Conservation (phyloP, 225 moss, liverwort and hornwort species). For the Thuidium tamariscinum region DNA sequence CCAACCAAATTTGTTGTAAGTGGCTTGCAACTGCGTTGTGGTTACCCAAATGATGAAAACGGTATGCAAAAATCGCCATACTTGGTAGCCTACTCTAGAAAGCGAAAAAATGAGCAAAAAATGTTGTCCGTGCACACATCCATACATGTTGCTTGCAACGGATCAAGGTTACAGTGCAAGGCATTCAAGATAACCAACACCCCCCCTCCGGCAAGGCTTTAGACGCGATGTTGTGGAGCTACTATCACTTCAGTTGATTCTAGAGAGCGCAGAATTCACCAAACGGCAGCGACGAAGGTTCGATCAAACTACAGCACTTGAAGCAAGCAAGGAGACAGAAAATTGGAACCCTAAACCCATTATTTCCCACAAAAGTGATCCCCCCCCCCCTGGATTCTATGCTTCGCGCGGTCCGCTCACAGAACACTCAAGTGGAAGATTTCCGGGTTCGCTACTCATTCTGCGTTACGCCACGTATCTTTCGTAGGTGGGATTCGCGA, state of each 20-base stretch:
- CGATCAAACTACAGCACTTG: background rate
- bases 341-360: background rate
- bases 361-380: too few relatives aligned
- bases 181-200: background rate
- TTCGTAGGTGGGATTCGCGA: background rate
- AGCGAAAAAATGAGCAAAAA: background rate
- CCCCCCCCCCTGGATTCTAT: background rate
- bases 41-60: background rate
- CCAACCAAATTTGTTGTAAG: background rate
- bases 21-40: background rate
- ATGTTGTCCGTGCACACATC: background rate
- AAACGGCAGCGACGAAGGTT: background rate
- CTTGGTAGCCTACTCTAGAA: background rate
- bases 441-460: background rate
- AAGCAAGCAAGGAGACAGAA: background rate
- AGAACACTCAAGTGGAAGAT: background rate
- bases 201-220: background rate
- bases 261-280: background rate
- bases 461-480: background rate
- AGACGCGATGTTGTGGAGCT: background rate
- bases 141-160: background rate
- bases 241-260: background rate
- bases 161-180: background rate
- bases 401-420: background rate
- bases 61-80: background rate